Base-by-base conservation (phyloP, 2,329 filamentous ascomycete genomes). In the Colletotrichum somersetense region DNA sequence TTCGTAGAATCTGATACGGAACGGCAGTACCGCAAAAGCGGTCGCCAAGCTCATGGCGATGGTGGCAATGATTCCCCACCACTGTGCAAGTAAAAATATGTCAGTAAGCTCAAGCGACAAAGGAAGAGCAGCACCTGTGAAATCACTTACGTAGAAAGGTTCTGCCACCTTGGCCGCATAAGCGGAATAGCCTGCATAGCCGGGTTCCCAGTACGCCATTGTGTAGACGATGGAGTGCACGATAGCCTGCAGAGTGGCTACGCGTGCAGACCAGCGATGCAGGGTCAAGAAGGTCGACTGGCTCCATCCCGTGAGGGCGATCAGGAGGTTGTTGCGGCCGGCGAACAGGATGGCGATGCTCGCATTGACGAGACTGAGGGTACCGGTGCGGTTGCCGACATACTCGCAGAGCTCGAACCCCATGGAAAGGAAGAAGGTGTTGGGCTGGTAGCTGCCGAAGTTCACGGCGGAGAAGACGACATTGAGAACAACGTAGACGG, bases 281-380 rank as follows among this genome's bases (percentile, higher is more conserved):
- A 83, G 75, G 1, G 82, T 75, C 0, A 83, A 73, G 52, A 78
- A 83, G 0, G 82, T 83, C 35, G 77, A 74, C 66, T 81, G 75
- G 65, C 78, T 79, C 81, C 81, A 83, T 74, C 79, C 78, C 1
- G 81, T 82, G 20, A 82, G 1, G 44, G 76, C 77, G 1, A 83
- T 74, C 0, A 83, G 76, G 0, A 80, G 11, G 62, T 81, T 83
- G 71, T 83, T 83, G 38, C 81, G 75, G 0, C 77, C 75, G 5
- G 81, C 75, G 52, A 81, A 83, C 1, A 83, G 72, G 52, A 82
- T 77, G 5, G 80, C 72, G 0, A 78, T 76, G 1, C 79, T 77
- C 14, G 78, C 73, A 57, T 82, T 80, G 20, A 77, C 79, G 67
- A 83, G 78, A 20, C 78, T 79, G 65, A 83, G 74, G 12, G 76